Conservation (phyloP, 1,139 yeast genomes). For the Saccharomyces uvarum region DNA sequence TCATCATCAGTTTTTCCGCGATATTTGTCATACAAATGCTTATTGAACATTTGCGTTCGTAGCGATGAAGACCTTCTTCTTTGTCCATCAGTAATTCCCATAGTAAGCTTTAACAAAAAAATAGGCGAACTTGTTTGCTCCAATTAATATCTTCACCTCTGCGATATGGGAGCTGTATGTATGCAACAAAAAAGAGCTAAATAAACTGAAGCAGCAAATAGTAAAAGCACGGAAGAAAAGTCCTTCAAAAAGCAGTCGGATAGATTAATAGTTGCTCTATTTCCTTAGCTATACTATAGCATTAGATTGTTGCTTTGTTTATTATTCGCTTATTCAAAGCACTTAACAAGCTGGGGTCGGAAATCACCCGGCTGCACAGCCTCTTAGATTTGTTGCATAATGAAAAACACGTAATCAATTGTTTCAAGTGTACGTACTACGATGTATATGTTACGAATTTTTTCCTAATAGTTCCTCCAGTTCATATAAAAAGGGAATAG, state of each 20-base stretch:
- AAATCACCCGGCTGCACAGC: slow-evolving; percentile 1
- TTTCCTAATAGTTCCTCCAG: slow-evolving; percentile 10
- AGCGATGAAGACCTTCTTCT: slow-evolving; percentile 68
- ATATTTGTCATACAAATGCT: slow-evolving; percentile 31
- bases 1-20: slow-evolving; percentile 13
- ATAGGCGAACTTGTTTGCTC: background rate
- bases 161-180: background rate
- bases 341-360: background rate
- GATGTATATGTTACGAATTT: background rate
- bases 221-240: background rate
- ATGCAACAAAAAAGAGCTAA: background rate
- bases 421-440: background rate
- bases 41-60: slow-evolving; percentile 65
- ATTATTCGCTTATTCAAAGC: background rate
- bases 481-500: slow-evolving; percentile 14
- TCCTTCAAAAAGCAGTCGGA: background rate
- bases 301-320: background rate
- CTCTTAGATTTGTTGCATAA: background rate
- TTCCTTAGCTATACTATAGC: too few relatives aligned
- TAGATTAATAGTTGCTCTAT: background rate
- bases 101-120: background rate
- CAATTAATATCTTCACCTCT: background rate
- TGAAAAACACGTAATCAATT: background rate
- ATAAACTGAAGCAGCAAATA: background rate
- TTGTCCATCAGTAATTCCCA: slow-evolving; percentile 20